Evolutionary conservation across 805 yeast genomes (phyloP).

Genomic region (Wickerhamomyces pijperi): DNA sequence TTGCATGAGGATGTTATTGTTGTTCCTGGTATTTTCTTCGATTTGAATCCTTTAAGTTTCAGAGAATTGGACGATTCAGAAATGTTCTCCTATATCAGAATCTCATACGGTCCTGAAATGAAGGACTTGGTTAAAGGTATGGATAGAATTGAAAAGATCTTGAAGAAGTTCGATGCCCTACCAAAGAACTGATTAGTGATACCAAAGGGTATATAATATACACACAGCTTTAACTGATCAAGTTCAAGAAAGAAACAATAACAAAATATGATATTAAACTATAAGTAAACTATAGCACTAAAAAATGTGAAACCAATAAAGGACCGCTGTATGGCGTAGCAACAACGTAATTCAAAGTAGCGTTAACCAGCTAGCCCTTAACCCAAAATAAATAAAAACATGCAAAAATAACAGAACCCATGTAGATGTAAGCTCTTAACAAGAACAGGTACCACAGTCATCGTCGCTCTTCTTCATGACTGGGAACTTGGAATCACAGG

Average conservation of each 20-base stretch:
- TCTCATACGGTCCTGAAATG: conserved; percentile 51
- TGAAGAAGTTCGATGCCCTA: conserved; percentile 30
- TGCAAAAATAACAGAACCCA: too few species aligned
- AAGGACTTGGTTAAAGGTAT: conserved; percentile 39
- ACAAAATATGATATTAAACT: too few species aligned
- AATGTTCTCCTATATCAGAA: conserved; percentile 47
- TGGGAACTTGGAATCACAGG: background rate
- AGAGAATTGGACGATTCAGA: conserved; percentile 41
- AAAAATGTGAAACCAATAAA: too few species aligned
- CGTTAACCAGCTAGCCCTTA: too few species aligned
- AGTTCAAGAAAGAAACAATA: too few species aligned
- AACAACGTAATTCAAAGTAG: too few species aligned
- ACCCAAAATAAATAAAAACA: too few species aligned
- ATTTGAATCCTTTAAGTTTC: conserved; percentile 41
- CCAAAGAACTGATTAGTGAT: conserved; percentile 16
- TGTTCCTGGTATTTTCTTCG: conserved; percentile 55
- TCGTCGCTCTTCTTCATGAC: background rate
- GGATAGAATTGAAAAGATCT: conserved; percentile 47
- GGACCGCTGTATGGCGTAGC: too few species aligned
- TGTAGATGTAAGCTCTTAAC: background rate
- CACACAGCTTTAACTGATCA: too few species aligned
- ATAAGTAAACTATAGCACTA: too few species aligned
- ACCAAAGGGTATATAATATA: too few species aligned
- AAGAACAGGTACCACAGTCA: background rate
- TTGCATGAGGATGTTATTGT: conserved; percentile 47